Evolutionary conservation across 257 asterid species (phyloP), one percentile per base, ranked within the genome.

Genomic region (Thymus mandschuricus): DNA sequence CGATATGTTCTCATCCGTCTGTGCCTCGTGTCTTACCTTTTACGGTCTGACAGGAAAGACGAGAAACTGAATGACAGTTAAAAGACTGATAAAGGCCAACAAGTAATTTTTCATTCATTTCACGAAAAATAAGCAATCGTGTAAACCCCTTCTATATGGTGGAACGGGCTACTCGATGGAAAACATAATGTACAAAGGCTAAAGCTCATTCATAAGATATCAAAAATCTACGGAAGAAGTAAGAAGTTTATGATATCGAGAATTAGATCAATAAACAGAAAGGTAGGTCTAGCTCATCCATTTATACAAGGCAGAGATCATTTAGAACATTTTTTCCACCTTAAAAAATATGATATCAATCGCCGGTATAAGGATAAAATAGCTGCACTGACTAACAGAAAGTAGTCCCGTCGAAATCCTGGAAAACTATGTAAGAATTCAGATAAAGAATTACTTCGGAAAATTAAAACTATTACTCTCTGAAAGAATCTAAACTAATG

Each of bases 381-480:
- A 21, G 21, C 21, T 21, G 21, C 21, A 21, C 21, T 38, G 41
- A 38, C 41, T 38, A 38, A 38, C 7, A 38, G 41, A 38, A 38
- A 38, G 41, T 4, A 38, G 7, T 38, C 41, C 7, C 3, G 41
- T 38, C 8, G 7, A 7, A 38, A 7, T 38, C 41, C 41, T 38
- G 41, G 41, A 38, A 30, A 57, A 57, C 27, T 57, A 57, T 30
- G 9, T 4, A 51, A 52, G 41, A 40, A 33, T 44, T 56, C 15
- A 6, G 44, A 62, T 10, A 43, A n/a, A 45, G 4, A 56, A 38
- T 38, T 43, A 33, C 52, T 34, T 57, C 8, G 15, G 61, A 71
- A 63, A 52, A 40, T 41, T 15, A 60, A 21, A 64, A 58, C 13
- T 41, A 29, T 38, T 49, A 69, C 66, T 69, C 60, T 70, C 51